phyloP scores from a whole-genome alignment of 108 stramenopile genomes.

The Craspedostauros australis region DNA sequence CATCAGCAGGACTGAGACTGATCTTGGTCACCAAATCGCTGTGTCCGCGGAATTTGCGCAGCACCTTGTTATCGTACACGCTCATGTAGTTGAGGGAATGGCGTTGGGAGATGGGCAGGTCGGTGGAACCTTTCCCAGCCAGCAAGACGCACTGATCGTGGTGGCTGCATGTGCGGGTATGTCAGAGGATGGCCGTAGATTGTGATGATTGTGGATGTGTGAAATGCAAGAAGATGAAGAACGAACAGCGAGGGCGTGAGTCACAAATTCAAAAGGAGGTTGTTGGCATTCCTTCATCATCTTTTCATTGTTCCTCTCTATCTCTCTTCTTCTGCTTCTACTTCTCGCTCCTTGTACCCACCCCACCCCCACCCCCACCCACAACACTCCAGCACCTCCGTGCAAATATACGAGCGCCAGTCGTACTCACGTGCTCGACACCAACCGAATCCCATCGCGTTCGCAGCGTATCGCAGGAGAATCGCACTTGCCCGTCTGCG shows the following conservation, averaged over 20 bases:
- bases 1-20: conserved; percentile 69
- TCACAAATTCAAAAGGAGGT: too few relatives aligned
- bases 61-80: conserved; percentile 74
- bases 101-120: conserved; percentile 11
- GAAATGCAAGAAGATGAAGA: too few relatives aligned
- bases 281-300: too few relatives aligned
- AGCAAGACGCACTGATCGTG: conserved; percentile 65
- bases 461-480: conserved; percentile 45
- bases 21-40: conserved; percentile 43
- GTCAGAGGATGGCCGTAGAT: too few relatives aligned
- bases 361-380: too few relatives aligned
- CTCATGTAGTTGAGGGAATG: conserved; percentile 53
- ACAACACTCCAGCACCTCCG: too few relatives aligned
- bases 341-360: too few relatives aligned
- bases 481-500: conserved; percentile 39
- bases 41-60: conserved; percentile 77
- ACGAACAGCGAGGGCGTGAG: too few relatives aligned
- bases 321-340: too few relatives aligned
- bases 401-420: too few relatives aligned
- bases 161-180: conserved; percentile 52
- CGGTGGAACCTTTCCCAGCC: conserved; percentile 27
- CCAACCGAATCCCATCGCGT: conserved; percentile 46
- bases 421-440: conserved; percentile 38
- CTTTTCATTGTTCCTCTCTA: too few relatives aligned
- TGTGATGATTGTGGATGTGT: too few relatives aligned